Evolutionary conservation across 768 basidiomycete genomes (phyloP), one percentile per base, ranked within the genome.

Genomic region (Kwoniella sp.): DNA sequence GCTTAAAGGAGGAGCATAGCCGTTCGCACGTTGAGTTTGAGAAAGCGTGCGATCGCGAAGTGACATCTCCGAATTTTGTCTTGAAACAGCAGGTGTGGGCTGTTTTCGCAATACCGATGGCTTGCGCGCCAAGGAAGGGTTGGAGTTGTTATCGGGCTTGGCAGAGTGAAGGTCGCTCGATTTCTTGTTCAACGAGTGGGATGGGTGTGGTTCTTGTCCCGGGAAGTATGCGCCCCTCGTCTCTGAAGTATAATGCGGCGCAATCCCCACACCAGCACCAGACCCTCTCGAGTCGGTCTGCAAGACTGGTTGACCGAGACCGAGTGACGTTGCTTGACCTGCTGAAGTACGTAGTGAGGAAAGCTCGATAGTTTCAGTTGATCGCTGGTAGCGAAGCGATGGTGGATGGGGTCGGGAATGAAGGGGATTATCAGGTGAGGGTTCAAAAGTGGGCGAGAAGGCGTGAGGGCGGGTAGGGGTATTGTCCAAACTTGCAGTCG

Each of bases 381-480:
- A 60, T 1, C 48, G 44, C 30, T 53, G 50, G 40, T 59, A 57
- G 33, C 17, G 54, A 27, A 55, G 60, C 2, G 59, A 63, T 52
- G 63, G 55, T 19, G 63, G 56, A 44, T 24, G 27, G 21, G 33
- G 8, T 15, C 33, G 44, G 4, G 50, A 51, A 17, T 64, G 55
- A 25, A 74, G 40, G 1, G 73, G 73, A 46, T 74, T 74, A 33
- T 74, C 68, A 13, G 73, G 73, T 2, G 68, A 69, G 5, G 65
- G 63, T 25, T 74, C 73, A 62, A 74, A 74, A 22, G 70, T 60
- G 1, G 73, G 70, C 55, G 73, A 71, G 55, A 74, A 74, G 21
- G 67, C 48, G 37, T 49, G 67, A 27, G 60, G 13, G 21, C 59
- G 55, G 19, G 58, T 56, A 2, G 52, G 57, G 1, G 58, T 65